phyloP scores from a whole-genome alignment of 148 eudicot species.

The Amaranthus hypochondriacus region DNA sequence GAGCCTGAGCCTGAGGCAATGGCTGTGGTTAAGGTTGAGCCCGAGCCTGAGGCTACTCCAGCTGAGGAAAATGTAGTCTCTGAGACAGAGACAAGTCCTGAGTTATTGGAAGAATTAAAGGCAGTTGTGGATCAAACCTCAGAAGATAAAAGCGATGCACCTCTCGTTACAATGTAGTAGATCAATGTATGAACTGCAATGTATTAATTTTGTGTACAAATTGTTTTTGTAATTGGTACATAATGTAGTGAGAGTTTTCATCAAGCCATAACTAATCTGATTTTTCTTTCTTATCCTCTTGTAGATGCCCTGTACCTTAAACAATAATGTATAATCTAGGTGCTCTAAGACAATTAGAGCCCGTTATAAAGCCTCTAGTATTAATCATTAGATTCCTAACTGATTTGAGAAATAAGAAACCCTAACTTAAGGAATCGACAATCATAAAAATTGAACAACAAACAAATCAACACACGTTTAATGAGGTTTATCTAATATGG shows the following conservation, averaged over 20 bases:
- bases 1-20: slow-evolving; percentile 19
- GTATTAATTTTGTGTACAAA: slow-evolving; percentile 6
- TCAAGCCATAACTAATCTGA: slow-evolving; percentile 3
- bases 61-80: slow-evolving; percentile 4
- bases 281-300: slow-evolving; percentile 5
- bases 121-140: slow-evolving; percentile 27
- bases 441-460: too few relatives aligned
- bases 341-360: too few relatives aligned
- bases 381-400: too few relatives aligned
- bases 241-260: slow-evolving; percentile 25
- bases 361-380: too few relatives aligned
- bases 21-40: slow-evolving; percentile 4
- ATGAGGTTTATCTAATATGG: too few relatives aligned
- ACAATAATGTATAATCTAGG: too few relatives aligned
- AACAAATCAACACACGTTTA: too few relatives aligned
- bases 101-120: slow-evolving; percentile 26
- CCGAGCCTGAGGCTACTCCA: slow-evolving; percentile 1
- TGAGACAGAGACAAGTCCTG: slow-evolving; percentile 19
- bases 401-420: too few relatives aligned
- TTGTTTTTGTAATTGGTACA: slow-evolving; percentile 18
- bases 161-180: slow-evolving; percentile 37
- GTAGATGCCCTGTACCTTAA: neutral
- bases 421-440: too few relatives aligned
- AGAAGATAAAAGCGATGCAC: slow-evolving; percentile 43
- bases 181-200: neutral